These are phyloP conservation scores for Clohesyomyces aquaticus DNA, from an alignment of 495 filamentous ascomycete species.

Conservation along the genomic window DNA sequence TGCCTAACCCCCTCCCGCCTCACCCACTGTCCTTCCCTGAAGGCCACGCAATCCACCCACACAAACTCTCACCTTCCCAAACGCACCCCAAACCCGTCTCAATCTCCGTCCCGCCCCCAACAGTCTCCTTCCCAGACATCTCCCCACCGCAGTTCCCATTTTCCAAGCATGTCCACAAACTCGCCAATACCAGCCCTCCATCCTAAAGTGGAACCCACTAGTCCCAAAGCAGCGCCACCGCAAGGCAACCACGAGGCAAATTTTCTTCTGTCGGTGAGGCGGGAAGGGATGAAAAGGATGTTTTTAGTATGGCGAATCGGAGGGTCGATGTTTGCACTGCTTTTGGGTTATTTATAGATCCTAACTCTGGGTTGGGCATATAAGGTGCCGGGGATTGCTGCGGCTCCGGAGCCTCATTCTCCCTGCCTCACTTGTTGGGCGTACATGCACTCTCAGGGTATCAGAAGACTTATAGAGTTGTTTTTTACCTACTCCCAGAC, in stretches of 20 bases:
- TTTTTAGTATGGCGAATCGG: constrained; percentile 15
- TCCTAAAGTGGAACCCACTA: not conserved
- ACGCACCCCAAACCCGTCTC: too few relatives aligned
- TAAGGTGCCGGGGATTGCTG: not conserved
- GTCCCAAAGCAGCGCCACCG: not conserved
- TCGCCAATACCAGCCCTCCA: not conserved
- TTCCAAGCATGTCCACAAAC: not conserved
- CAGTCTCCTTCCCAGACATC: not conserved
- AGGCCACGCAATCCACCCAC: too few relatives aligned
- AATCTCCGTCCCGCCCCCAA: not conserved
- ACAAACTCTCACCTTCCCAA: too few relatives aligned
- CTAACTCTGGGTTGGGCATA: not conserved
- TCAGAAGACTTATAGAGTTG: not conserved
- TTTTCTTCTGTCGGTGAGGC: not conserved
- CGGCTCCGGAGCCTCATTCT: not conserved
- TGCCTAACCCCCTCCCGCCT: not conserved
- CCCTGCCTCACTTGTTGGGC: constrained; percentile 1
- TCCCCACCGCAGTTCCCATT: not conserved
- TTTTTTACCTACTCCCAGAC: not conserved
- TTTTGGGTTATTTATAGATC: not conserved
- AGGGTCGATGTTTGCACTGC: not conserved
- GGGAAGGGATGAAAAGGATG: not conserved
- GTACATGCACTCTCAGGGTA: too few relatives aligned
- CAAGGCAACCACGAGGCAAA: constrained; percentile 10
- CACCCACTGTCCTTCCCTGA: too few relatives aligned